Percentiles rank a stretch among this genome's conserved stretches.
phyloP scores from a whole-genome alignment of 2,329 filamentous ascomycete genomes.

The Aspergillus bombycis region DNA sequence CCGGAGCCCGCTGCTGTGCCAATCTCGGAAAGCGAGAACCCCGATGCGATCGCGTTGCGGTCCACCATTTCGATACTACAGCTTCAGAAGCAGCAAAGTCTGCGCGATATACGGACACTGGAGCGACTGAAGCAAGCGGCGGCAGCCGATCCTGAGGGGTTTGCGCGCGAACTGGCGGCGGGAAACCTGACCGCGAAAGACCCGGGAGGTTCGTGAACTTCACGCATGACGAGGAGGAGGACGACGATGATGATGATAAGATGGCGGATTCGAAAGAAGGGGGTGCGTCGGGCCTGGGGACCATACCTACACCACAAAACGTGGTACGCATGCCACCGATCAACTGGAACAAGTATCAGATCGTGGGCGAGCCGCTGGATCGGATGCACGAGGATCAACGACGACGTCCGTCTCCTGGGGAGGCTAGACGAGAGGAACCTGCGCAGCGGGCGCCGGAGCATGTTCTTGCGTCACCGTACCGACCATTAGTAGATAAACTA shows the following conservation, averaged over 20 bases:
- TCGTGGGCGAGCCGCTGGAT: slow-evolving; percentile 84
- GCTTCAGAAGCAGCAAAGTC: slow-evolving; percentile 78
- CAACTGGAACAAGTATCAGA: slow-evolving; percentile 92
- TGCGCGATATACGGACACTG: slow-evolving; percentile 73
- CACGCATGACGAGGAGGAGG: slow-evolving; percentile 41
- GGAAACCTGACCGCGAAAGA: slow-evolving; percentile 59
- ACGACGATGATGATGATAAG: slow-evolving; percentile 44
- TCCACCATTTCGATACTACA: slow-evolving; percentile 86
- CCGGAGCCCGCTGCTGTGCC: slow-evolving; percentile 46
- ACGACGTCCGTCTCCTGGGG: slow-evolving; percentile 57
- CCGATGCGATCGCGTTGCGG: slow-evolving; percentile 83
- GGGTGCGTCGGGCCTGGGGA: slow-evolving; percentile 53
- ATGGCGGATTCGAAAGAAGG: slow-evolving; percentile 13
- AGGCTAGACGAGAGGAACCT: slow-evolving; percentile 41
- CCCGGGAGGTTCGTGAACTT: slow-evolving; percentile 38
- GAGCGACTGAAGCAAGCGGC: slow-evolving; percentile 72
- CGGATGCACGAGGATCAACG: slow-evolving; percentile 82
- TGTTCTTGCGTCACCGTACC: slow-evolving; percentile 61
- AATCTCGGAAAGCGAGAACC: slow-evolving; percentile 62
- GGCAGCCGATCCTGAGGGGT: slow-evolving; percentile 70
- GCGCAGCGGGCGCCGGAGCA: slow-evolving; percentile 50
- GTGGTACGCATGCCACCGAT: slow-evolving; percentile 84
- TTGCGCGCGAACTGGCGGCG: slow-evolving; percentile 67
- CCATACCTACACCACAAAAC: slow-evolving; percentile 76
- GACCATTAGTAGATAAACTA: slow-evolving; percentile 59